phyloP scores from a whole-genome alignment of 306 rosid genomes.

The Datisca glomerata region DNA sequence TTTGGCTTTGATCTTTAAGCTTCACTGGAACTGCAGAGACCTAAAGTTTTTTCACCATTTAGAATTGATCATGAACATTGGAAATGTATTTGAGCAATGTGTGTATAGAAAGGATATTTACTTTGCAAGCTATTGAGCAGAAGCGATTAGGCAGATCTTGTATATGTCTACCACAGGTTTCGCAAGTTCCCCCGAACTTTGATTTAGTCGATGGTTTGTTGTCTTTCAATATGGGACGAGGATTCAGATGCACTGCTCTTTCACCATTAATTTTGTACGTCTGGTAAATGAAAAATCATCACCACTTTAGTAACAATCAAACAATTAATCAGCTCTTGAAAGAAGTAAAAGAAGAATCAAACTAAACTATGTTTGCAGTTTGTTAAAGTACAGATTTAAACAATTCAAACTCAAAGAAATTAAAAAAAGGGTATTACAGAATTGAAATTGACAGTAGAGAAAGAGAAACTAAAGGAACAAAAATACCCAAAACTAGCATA shows the following conservation, averaged over 20 bases:
- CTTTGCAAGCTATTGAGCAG: constrained; percentile 96
- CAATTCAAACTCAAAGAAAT: too few species aligned
- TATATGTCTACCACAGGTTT: constrained; percentile 72
- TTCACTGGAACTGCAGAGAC: constrained; percentile 23
- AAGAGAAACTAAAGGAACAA: too few species aligned
- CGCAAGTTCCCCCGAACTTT: constrained; percentile 68
- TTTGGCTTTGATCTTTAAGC: constrained; percentile 20
- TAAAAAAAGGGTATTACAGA: too few species aligned
- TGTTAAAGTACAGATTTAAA: too few species aligned
- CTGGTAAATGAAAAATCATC: too few species aligned
- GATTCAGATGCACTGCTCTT: constrained; percentile 81
- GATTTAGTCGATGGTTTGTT: constrained; percentile 38
- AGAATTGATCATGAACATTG: not conserved
- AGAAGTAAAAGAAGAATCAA: too few species aligned
- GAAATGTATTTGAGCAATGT: not conserved
- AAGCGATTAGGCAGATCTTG: constrained; percentile 76
- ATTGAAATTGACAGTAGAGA: too few species aligned
- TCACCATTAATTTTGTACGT: constrained; percentile 84
- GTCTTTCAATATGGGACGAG: constrained; percentile 65
- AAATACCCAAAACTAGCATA: too few species aligned
- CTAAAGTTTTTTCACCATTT: constrained; percentile 8
- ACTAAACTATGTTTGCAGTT: too few species aligned
- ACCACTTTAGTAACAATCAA: too few species aligned
- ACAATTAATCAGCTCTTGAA: too few species aligned
- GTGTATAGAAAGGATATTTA: constrained; percentile 16